phyloP scores from a whole-genome alignment of 2,329 filamentous ascomycete species.

The Bretziella fagacearum region DNA sequence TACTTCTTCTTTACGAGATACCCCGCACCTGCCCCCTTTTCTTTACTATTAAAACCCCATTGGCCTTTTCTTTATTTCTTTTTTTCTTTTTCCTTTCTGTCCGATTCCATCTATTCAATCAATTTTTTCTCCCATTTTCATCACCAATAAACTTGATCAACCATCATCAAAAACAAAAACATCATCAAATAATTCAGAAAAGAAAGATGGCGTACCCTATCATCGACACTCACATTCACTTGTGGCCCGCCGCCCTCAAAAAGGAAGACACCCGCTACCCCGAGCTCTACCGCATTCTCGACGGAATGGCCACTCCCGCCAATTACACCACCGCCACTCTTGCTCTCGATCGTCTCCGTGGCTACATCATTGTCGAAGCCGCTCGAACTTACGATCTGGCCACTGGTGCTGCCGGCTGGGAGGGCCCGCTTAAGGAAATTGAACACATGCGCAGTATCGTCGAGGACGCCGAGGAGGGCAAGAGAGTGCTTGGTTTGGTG shows the following conservation, averaged over 20 bases:
- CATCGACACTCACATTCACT: constrained; percentile 83
- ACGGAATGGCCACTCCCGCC: constrained; percentile 44
- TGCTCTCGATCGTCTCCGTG: constrained; percentile 32
- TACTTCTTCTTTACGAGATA: too few relatives aligned
- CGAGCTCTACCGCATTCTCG: constrained; percentile 25
- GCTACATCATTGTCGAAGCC: constrained; percentile 71
- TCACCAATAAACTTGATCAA: neutral
- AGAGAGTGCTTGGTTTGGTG: constrained; percentile 51
- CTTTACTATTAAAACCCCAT: too few relatives aligned
- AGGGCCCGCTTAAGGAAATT: constrained; percentile 54
- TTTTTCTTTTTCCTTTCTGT: too few relatives aligned
- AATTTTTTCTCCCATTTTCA: neutral
- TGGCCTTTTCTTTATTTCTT: too few relatives aligned
- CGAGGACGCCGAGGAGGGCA: constrained; percentile 33
- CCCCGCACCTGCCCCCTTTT: too few relatives aligned
- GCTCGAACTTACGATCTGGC: constrained; percentile 50
- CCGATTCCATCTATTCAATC: too few relatives aligned
- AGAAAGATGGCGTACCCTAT: constrained; percentile 41
- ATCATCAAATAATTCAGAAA: constrained; percentile 16
- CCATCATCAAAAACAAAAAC: neutral
- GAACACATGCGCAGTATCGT: constrained; percentile 50
- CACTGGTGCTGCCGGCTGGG: constrained; percentile 39
- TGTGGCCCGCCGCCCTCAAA: constrained; percentile 63
- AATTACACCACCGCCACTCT: constrained; percentile 40
- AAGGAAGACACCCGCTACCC: constrained; percentile 24